A percentile compares a stretch with the other conserved stretches of the same genome.
Conservation (phyloP, 139 green algal genomes). For the Chlamydomonas sp. region DNA sequence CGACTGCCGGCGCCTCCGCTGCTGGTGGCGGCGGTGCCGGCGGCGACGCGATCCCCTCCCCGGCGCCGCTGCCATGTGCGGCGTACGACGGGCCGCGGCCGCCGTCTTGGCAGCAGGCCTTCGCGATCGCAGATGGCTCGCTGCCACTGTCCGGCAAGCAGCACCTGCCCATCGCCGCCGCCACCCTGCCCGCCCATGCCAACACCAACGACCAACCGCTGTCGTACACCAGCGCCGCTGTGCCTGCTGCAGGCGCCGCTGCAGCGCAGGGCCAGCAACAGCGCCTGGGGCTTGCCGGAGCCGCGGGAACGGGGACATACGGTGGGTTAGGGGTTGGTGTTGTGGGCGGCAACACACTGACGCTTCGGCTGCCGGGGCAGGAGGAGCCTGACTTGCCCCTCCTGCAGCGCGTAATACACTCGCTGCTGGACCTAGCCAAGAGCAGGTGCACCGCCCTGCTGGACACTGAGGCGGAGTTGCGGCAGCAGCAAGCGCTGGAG, state of each 20-base stretch:
- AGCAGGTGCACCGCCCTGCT: background rate
- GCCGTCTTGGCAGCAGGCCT: background rate
- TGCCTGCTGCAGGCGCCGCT: background rate
- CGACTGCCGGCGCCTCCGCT: no score
- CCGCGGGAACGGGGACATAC: background rate
- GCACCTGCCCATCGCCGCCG: constrained; percentile 16
- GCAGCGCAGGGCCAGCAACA: constrained; percentile 31
- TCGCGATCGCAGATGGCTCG: constrained; percentile 47
- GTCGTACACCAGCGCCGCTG: no score
- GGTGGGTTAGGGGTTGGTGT: no score
- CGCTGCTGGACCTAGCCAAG: constrained; percentile 18
- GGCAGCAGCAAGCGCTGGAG: background rate
- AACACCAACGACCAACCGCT: background rate
- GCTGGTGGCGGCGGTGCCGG: background rate
- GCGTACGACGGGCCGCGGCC: background rate
- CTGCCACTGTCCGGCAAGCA: background rate
- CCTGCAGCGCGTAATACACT: constrained; percentile 38
- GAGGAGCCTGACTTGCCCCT: background rate
- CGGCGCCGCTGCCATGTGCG: background rate
- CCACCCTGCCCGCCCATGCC: background rate
- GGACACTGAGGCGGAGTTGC: background rate
- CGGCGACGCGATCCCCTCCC: background rate
- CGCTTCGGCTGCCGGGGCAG: background rate
- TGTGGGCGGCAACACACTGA: background rate
- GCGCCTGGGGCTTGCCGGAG: constrained; percentile 12